Conservation (phyloP, 306 rosid genomes). For the Cucumis melo region DNA sequence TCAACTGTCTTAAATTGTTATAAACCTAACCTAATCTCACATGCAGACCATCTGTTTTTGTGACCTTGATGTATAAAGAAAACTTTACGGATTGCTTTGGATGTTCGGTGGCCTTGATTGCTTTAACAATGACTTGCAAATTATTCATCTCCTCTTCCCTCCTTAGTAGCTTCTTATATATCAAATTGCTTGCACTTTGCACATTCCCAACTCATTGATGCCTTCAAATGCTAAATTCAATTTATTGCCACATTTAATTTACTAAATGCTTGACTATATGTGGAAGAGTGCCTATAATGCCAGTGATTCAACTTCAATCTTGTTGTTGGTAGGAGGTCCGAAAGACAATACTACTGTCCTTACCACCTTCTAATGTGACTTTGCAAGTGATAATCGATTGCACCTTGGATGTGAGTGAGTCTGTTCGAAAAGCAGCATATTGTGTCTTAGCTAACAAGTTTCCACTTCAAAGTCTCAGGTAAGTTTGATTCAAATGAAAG, state of each 20-base stretch:
- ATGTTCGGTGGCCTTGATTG: neutral
- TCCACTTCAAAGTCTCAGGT: conserved; percentile 98
- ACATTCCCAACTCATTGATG: neutral
- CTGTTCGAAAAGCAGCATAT: conserved; percentile 82
- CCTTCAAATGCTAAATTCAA: neutral
- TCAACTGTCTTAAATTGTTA: conserved; percentile 4
- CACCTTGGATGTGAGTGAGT: conserved; percentile 81
- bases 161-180: neutral
- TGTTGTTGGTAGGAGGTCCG: conserved; percentile 65
- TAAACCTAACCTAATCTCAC: neutral
- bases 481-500: conserved; percentile 8
- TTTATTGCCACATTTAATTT: neutral
- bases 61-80: neutral
- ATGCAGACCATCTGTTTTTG: neutral
- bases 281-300: neutral
- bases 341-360: conserved; percentile 68
- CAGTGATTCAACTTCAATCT: neutral
- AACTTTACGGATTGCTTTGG: neutral
- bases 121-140: neutral
- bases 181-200: neutral
- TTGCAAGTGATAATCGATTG: conserved; percentile 72
- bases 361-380: conserved; percentile 76
- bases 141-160: neutral
- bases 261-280: neutral
- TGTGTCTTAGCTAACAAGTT: conserved; percentile 77